Evolutionary conservation across 108 stramenopile species (phyloP).

Genomic region (Nitzschia sp.): DNA sequence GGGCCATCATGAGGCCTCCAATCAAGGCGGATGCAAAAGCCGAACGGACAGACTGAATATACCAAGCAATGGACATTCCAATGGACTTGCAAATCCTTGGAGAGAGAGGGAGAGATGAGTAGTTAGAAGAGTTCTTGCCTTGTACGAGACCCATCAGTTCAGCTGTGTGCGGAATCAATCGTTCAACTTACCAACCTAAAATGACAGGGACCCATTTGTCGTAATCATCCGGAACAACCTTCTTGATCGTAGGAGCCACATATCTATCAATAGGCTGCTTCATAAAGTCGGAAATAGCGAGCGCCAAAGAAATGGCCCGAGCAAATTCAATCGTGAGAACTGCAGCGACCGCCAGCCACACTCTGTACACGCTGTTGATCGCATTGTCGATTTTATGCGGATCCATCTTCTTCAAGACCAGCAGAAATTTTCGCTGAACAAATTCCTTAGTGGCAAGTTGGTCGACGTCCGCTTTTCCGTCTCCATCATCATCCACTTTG

Average conservation of each 20-base stretch:
- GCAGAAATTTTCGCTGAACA: slow-evolving; percentile 74
- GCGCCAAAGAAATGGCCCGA: slow-evolving; percentile 79
- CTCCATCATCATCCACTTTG: slow-evolving; percentile 72
- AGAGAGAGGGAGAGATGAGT: not conserved
- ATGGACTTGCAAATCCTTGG: slow-evolving; percentile 66
- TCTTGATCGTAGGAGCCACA: slow-evolving; percentile 64
- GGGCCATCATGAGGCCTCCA: slow-evolving; percentile 89
- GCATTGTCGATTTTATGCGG: slow-evolving; percentile 83
- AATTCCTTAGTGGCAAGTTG: slow-evolving; percentile 71
- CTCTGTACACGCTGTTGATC: slow-evolving; percentile 59
- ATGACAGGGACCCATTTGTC: slow-evolving; percentile 81
- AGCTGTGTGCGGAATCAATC: too few relatives aligned
- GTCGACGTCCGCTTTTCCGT: slow-evolving; percentile 78
- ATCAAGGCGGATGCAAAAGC: slow-evolving; percentile 86
- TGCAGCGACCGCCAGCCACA: slow-evolving; percentile 89
- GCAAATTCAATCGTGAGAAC: slow-evolving; percentile 92
- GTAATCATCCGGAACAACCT: slow-evolving; percentile 78
- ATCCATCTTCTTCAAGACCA: slow-evolving; percentile 87
- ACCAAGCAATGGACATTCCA: slow-evolving; percentile 92
- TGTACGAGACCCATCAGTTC: not conserved
- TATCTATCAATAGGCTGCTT: slow-evolving; percentile 60
- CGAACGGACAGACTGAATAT: slow-evolving; percentile 82
- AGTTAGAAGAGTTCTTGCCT: not conserved
- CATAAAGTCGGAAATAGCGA: slow-evolving; percentile 83
- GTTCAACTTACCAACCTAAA: slow-evolving; percentile 46